Evolutionary conservation across 108 stramenopile genomes (phyloP), one percentile per base, ranked within the genome.

Genomic region (Cyclostephanos tholiformis): DNA sequence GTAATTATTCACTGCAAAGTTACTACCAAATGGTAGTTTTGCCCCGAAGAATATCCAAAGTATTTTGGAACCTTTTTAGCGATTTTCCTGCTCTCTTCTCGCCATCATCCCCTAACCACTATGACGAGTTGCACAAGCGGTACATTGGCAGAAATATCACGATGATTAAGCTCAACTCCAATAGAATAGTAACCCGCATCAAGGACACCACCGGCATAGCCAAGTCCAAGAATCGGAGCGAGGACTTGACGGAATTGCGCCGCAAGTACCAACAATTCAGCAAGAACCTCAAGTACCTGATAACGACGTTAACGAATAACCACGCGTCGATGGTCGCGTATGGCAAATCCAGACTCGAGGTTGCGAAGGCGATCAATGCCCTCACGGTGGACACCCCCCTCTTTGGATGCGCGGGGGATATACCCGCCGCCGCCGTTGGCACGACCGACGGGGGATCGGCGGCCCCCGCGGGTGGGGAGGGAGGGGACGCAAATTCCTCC

Each of bases 191-290:
- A 35, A 72, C 77, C 46, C 79, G 79, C 39, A 67, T 80, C 49
- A 80, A 80, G 53, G 79, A 80, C 71, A 80, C 72, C 44, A 73
- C 79, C 30, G 79, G 79, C 16, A 63, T 80, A 12, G 32, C 72
- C 79, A 80, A 80, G 61, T 73, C 79, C 44, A 72, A 72, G 64
- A 80, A 80, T 27, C 72, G 72, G 4, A 60, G 48, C 67, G 79
- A 73, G 36, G 67, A 80, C 58, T 67, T 80, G 6, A 23, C 13
- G 11, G 68, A 62, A 20, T 62, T 80, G 16, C 67, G 61, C 29
- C 12, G 48, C 17, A 71, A 71, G 19, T 73, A 69, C 51, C 52
- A 52, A 22, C 66, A 72, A 50, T 80, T 80, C 48, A 39, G 52
- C 62, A 72, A 73, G 60, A 80, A 73, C 58, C 67, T 73, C 20